Evolutionary conservation across 83 land plant genomes (phyloP).

Genomic region (Picea mariana): DNA sequence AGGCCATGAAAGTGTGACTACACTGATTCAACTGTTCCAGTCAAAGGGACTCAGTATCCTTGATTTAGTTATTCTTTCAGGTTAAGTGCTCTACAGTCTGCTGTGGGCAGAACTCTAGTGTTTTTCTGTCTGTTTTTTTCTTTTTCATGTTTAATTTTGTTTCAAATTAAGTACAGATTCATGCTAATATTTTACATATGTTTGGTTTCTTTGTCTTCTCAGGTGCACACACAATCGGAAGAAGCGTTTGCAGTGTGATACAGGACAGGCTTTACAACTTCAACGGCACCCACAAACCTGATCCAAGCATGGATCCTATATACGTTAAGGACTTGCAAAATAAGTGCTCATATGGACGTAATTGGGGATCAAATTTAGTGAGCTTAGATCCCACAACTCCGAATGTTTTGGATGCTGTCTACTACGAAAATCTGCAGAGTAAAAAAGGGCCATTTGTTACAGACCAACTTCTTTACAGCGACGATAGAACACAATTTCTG

Average conservation of each 20-base stretch:
- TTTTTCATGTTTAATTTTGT: too few relatives aligned
- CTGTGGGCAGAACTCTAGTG: too few relatives aligned
- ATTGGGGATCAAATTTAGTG: constrained; percentile 12
- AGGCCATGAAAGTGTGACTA: constrained; percentile 22
- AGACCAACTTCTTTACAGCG: constrained; percentile 40
- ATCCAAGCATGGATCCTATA: constrained; percentile 32
- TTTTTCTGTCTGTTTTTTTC: too few relatives aligned
- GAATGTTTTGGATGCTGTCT: constrained; percentile 35
- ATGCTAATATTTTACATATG: too few relatives aligned
- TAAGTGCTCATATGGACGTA: constrained; percentile 24
- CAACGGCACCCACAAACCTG: constrained; percentile 33
- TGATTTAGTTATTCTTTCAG: constrained; percentile 45
- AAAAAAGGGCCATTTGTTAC: constrained; percentile 43
- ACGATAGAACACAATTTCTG: neutral
- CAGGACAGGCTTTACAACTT: constrained; percentile 39
- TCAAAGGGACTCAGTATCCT: constrained; percentile 26
- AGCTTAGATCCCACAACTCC: constrained; percentile 54
- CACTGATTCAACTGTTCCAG: constrained; percentile 17
- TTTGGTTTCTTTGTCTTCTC: neutral
- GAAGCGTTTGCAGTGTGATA: constrained; percentile 29
- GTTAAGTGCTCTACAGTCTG: constrained; percentile 6
- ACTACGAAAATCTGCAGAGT: constrained; percentile 47
- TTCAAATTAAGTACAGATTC: too few relatives aligned
- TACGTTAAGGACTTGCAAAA: constrained; percentile 30
- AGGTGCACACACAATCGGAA: constrained; percentile 59